Percentiles rank a stretch among this genome's conserved stretches.
Evolutionary conservation across 441 rosid genomes (phyloP).

Genomic region (Eruca vesicaria): DNA sequence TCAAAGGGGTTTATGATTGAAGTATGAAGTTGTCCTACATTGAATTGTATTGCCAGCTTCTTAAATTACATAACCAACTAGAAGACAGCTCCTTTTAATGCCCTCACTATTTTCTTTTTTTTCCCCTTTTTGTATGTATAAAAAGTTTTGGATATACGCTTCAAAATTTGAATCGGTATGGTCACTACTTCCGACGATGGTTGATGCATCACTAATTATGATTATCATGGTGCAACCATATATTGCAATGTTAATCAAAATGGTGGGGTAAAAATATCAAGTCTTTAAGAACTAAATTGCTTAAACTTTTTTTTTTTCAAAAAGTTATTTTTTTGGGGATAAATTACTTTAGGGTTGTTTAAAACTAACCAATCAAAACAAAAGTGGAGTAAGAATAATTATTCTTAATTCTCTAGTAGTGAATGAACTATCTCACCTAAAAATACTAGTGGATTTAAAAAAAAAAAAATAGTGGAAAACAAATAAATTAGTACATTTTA

Average conservation of each 20-base stretch:
- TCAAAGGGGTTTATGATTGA: slow-evolving; percentile 19
- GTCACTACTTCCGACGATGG: not conserved
- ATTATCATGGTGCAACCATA: not conserved
- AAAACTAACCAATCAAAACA: not conserved
- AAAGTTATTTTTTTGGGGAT: not conserved
- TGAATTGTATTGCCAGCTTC: slow-evolving; percentile 26
- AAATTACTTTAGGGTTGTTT: not conserved
- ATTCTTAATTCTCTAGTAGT: not conserved
- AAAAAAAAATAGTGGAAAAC: not conserved
- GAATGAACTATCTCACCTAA: not conserved
- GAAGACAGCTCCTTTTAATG: slow-evolving; percentile 25
- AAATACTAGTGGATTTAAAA: not conserved
- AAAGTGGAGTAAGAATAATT: not conserved
- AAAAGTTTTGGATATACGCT: slow-evolving; percentile 21
- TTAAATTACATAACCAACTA: slow-evolving; percentile 25
- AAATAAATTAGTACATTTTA: not conserved
- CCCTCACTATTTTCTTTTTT: slow-evolving; percentile 8
- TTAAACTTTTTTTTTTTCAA: not conserved
- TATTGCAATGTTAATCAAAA: not conserved
- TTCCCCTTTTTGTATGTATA: not conserved
- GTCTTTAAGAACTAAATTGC: not conserved
- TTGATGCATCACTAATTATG: slow-evolving; percentile 9
- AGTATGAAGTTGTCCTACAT: slow-evolving; percentile 16
- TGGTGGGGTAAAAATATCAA: not conserved
- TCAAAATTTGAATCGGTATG: slow-evolving; percentile 20